Base-by-base conservation (phyloP, 306 rosid species). In the Coriaria nepalensis region DNA sequence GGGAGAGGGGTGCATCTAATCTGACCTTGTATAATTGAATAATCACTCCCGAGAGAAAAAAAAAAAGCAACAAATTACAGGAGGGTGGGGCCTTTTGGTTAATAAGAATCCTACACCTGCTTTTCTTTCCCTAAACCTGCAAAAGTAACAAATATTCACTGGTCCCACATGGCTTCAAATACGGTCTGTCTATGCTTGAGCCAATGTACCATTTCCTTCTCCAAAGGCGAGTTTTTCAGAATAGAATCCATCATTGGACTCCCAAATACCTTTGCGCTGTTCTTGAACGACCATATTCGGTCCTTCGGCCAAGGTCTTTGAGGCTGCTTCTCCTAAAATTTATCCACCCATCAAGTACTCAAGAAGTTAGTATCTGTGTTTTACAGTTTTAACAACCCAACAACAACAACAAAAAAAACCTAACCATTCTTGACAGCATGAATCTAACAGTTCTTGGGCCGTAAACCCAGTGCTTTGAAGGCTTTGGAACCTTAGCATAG, bases 291-390 rank as follows among this genome's bases (percentile, higher is more conserved):
- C 98, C 98, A 92, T 77, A 92, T 85, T 56, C 73, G 69, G 65
- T 92, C 98, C 73, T 78, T 82, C 5, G 98, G 94, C 98, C 96
- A 92, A 11, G 88, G 69, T 64, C 70, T 85, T 68, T 92, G 96
- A 6, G 86, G 78, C 67, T 77, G 94, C 80, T 79, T 79, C 81
- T 92, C 98, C 98, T 92, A 75, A 2, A 41, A 40, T 54, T 63
- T 50, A 57, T 49, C 56, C 38, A 53, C 48, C 48, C 33, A 39
- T 12, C 48, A 35, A 50, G 32, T 13, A 34, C 35, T 10, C 33
- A 40, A 11, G 9, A 47, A 57, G 4, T 7, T 32, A 43, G 6
- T 10, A 42, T 20, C 29, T 20, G 29, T 1, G 29, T 20, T 5
- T 42, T 6, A 42, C 6, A 38, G 32, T 14, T 8, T 5, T 11